A percentile compares a stretch with the other conserved stretches of the same genome.
These are phyloP conservation scores for Phytophthora cactorum DNA, from an alignment of 352 stramenopile genomes.

Conservation along the genomic window DNA sequence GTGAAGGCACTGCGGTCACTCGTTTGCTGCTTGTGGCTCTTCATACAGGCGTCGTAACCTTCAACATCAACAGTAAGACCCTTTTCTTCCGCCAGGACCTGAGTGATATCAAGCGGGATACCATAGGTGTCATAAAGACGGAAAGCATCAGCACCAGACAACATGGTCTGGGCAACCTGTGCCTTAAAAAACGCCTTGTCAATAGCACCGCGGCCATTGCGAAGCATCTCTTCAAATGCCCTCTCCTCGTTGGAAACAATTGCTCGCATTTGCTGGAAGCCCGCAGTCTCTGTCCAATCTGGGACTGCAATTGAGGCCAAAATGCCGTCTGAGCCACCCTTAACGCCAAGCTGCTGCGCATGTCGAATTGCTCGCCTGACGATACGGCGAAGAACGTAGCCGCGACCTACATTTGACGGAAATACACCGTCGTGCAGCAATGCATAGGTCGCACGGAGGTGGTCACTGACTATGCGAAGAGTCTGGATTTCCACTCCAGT, in stretches of 20 bases:
- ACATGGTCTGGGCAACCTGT: constrained; percentile 4
- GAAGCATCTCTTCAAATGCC: constrained; percentile 78
- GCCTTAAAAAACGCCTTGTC: constrained; percentile 59
- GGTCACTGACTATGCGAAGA: constrained; percentile 94
- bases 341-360: constrained; percentile 66
- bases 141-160: constrained; percentile 69
- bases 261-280: constrained; percentile 66
- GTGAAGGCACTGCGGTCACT: constrained; percentile 52
- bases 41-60: constrained; percentile 58
- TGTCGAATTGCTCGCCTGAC: constrained; percentile 89
- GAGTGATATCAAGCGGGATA: constrained; percentile 81
- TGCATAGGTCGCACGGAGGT: constrained; percentile 95
- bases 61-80: constrained; percentile 59
- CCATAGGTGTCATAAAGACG: constrained; percentile 80
- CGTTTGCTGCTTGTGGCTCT: constrained; percentile 56
- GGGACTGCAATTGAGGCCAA: constrained; percentile 59
- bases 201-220: constrained; percentile 61
- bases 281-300: constrained; percentile 40
- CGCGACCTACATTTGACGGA: constrained; percentile 95
- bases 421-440: constrained; percentile 95
- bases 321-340: constrained; percentile 34
- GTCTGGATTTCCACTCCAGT: constrained; percentile 61
- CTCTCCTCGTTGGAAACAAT: constrained; percentile 78
- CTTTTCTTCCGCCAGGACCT: constrained; percentile 66
- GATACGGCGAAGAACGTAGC: constrained; percentile 96